Evolutionary conservation across 306 rosid species (phyloP), one percentile per base, ranked within the genome.

Genomic region (Spatholobus suberectus): DNA sequence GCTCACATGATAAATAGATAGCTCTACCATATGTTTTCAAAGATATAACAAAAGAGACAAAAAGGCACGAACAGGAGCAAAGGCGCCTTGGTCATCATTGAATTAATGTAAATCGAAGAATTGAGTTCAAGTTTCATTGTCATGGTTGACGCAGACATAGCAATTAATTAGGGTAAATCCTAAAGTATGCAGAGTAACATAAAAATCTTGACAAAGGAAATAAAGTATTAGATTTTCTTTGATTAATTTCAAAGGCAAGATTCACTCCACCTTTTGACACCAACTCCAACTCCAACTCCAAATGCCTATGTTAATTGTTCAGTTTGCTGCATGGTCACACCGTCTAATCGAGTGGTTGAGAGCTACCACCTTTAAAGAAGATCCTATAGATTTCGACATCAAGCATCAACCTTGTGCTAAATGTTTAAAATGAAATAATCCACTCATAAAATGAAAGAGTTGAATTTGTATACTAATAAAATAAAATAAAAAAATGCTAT

Each of bases 241-340:
- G 49, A 18, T 66, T 66, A 66, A 35, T 66, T 66, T 66, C 24
- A 37, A 66, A 37, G 47, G 72, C 17, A 66, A 10, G 49, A 66
- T 37, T 18, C 17, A 34, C 13, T 17, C 67, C 26, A 32, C 41
- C 27, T 18, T 65, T 37, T 1, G 6, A 44, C 46, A 65, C 41
- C 44, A 65, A 32, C 44, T n/a, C 23, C 44, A 17, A 44, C 46
- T 34, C 41, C 44, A 65, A 32, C 44, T n/a, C 23, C 44, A 17
- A 65, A 34, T 17, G 3, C 24, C 4, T 34, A 34, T 63, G 44
- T 35, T 66, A n/a, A 35, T 8, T 66, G 29, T 35, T 37, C 17
- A n/a, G n/a, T 18, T 37, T 8, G 27, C 21, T n/a, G 40, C 9
- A 55, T 55, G 32, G 2, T 21, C 63, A 55, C 13, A 37, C 41